Conservation (phyloP, 2,329 filamentous ascomycete species). For the Alternaria postmessia region DNA sequence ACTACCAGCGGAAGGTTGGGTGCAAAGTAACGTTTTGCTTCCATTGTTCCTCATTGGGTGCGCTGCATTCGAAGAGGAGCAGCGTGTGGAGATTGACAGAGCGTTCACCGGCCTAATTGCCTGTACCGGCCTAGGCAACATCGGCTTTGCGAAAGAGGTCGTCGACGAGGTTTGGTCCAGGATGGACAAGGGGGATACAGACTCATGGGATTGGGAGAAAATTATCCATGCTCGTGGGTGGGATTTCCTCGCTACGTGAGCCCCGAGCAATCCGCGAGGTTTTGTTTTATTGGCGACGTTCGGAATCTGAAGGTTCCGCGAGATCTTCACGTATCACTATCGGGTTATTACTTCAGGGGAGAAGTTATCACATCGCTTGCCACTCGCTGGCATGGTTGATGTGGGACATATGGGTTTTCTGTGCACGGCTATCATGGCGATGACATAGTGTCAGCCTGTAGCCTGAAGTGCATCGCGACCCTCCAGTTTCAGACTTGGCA, state of each 20-base stretch:
- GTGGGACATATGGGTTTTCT: background rate
- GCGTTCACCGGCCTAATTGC: slow-evolving; percentile 64
- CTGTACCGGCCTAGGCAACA: slow-evolving; percentile 67
- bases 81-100: slow-evolving; percentile 63
- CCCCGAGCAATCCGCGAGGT: background rate
- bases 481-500: slow-evolving; percentile 4
- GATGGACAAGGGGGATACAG: background rate
- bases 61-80: slow-evolving; percentile 64
- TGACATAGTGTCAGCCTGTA: background rate
- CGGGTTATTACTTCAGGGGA: background rate
- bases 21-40: slow-evolving; percentile 67
- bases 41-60: slow-evolving; percentile 69
- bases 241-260: slow-evolving; percentile 67
- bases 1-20: slow-evolving; percentile 62
- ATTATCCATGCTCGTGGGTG: slow-evolving; percentile 59
- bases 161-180: slow-evolving; percentile 63
- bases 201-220: slow-evolving; percentile 68
- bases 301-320: background rate
- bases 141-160: slow-evolving; percentile 63
- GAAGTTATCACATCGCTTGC: background rate
- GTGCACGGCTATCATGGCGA: slow-evolving; percentile 12
- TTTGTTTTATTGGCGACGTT: background rate
- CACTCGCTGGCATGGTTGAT: background rate
- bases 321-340: background rate
- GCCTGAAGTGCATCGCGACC: slow-evolving; percentile 12